A percentile compares a stretch with the other conserved stretches of the same genome.
Conservation (phyloP, 805 yeast genomes). For the Starmerella roubikii region DNA sequence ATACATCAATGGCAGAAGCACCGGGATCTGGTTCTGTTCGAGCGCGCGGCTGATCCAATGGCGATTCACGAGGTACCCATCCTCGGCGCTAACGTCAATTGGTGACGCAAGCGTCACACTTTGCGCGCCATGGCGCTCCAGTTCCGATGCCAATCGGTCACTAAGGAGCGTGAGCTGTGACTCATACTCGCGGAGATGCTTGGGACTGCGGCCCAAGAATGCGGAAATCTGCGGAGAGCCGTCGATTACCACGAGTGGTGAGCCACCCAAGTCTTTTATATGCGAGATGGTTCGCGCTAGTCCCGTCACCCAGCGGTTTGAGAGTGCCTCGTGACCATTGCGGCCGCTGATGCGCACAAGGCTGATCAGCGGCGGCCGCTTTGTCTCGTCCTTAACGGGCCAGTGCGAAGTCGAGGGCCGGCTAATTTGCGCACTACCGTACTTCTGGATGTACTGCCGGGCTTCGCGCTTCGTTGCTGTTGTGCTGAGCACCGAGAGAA, state of each 20-base stretch:
- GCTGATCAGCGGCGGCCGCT: constrained; percentile 18
- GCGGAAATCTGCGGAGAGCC: constrained; percentile 23
- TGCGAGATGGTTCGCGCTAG: constrained; percentile 44
- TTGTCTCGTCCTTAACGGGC: not conserved
- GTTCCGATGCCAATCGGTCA: constrained; percentile 2
- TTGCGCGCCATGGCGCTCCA: constrained; percentile 8
- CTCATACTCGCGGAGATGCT: constrained; percentile 10
- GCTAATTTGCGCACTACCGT: constrained; percentile 30
- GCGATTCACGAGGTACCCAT: constrained; percentile 24
- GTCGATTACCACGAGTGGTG: constrained; percentile 57
- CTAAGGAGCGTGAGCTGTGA: constrained; percentile 8
- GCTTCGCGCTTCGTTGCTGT: constrained; percentile 94
- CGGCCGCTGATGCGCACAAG: constrained; percentile 21
- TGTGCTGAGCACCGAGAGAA: constrained; percentile 72
- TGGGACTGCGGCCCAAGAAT: constrained; percentile 13
- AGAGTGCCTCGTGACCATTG: constrained; percentile 11
- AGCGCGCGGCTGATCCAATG: constrained; percentile 33
- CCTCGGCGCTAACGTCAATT: constrained; percentile 24
- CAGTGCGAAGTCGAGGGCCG: not conserved
- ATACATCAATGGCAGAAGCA: constrained; percentile 51
- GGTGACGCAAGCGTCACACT: constrained; percentile 28
- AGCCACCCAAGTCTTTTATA: constrained; percentile 50
- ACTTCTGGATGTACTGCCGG: constrained; percentile 59
- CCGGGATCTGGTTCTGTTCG: constrained; percentile 33
- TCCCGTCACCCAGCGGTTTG: constrained; percentile 10